These are phyloP conservation scores for Vicia villosa DNA, from an alignment of 306 rosid genomes.

Conservation along the genomic window DNA sequence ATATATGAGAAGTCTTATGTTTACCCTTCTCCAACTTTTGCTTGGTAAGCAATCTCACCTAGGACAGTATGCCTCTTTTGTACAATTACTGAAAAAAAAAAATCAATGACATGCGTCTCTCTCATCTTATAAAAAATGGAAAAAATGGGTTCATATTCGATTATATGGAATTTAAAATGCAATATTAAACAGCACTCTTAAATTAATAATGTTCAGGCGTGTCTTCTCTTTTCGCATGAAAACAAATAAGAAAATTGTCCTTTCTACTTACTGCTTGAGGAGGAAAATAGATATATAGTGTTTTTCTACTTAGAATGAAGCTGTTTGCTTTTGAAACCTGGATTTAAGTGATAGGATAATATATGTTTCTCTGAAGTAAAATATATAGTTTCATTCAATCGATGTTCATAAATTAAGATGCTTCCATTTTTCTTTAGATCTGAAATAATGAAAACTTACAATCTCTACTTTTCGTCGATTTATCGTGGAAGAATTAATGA, in stretches of 20 bases:
- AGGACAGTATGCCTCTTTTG: conserved; percentile 22
- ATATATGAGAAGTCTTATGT: conserved; percentile 85
- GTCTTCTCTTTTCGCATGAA: neutral
- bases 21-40: conserved; percentile 64
- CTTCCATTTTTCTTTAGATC: neutral
- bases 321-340: no score
- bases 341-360: no score
- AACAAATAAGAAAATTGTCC: no score
- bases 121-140: neutral
- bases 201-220: neutral
- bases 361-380: neutral
- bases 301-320: no score
- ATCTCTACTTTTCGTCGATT: no score
- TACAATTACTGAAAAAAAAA: conserved; percentile 5
- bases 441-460: neutral
- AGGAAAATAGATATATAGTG: no score
- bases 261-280: no score
- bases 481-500: no score
- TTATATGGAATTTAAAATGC: neutral
- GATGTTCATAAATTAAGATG: neutral
- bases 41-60: conserved; percentile 55
- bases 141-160: neutral
- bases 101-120: neutral
- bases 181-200: neutral
- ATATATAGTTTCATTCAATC: neutral